These are phyloP conservation scores for Hyphodiscus sp. DNA, from an alignment of 2,329 filamentous ascomycete genomes.

Conservation along the genomic window DNA sequence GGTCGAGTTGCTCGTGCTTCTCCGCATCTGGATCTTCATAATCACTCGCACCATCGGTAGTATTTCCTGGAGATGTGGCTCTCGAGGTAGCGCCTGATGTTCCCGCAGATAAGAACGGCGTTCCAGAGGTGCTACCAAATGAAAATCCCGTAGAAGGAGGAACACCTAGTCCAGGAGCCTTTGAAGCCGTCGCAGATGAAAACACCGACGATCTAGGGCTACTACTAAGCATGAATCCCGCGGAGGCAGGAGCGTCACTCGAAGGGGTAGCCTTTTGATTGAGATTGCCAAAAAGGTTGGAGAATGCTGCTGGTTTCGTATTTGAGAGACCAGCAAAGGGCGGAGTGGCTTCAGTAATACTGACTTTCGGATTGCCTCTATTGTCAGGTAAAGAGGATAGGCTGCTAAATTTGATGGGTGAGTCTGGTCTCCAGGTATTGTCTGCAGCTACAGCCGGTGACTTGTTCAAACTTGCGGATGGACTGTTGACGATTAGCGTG, in stretches of 20 bases:
- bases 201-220: slow-evolving; percentile 22
- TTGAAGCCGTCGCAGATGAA: slow-evolving; percentile 23
- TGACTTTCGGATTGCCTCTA: slow-evolving; percentile 11
- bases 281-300: slow-evolving; percentile 16
- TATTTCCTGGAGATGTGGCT: slow-evolving; percentile 27
- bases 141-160: slow-evolving; percentile 25
- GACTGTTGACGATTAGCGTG: too few species aligned
- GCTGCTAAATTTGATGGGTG: slow-evolving; percentile 39
- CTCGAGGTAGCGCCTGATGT: slow-evolving; percentile 27
- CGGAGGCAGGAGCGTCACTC: slow-evolving; percentile 8
- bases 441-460: slow-evolving; percentile 30
- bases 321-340: slow-evolving; percentile 12
- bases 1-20: slow-evolving; percentile 62
- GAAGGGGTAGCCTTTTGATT: slow-evolving; percentile 7
- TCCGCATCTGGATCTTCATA: slow-evolving; percentile 42
- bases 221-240: slow-evolving; percentile 23
- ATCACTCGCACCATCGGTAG: slow-evolving; percentile 26
- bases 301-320: slow-evolving; percentile 6
- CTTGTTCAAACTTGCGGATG: slow-evolving; percentile 16
- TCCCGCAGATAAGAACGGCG: slow-evolving; percentile 26
- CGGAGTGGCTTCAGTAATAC: slow-evolving; percentile 18
- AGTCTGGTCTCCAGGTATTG: slow-evolving; percentile 43
- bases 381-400: slow-evolving; percentile 14
- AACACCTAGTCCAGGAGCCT: slow-evolving; percentile 10
- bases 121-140: slow-evolving; percentile 20